phyloP scores from a whole-genome alignment of 306 rosid genomes.

The Lathyrus aphaca region DNA sequence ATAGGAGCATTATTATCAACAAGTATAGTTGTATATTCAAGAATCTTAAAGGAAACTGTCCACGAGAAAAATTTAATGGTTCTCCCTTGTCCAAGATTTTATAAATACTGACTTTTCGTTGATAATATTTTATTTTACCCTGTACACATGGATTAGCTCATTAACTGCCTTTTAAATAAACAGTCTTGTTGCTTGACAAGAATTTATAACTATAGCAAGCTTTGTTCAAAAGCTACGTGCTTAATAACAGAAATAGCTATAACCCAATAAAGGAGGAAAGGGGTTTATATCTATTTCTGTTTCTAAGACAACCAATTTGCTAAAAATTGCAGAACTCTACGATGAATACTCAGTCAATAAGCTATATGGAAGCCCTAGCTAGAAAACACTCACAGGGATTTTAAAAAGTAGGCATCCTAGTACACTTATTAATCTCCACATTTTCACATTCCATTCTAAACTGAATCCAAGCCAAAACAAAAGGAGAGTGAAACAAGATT shows the following conservation, averaged over 20 bases:
- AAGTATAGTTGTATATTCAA: conserved; percentile 2
- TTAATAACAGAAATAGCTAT: conserved; percentile 14
- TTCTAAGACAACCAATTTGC: conserved; percentile 4
- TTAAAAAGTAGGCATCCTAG: conserved; percentile 2
- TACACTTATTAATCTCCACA: conserved; percentile 11
- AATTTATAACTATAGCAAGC: conserved; percentile 13
- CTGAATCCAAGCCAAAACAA: conserved; percentile 22
- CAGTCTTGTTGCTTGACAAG: neutral
- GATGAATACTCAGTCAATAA: conserved; percentile 12
- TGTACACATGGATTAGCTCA: conserved; percentile 17
- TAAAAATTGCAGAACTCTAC: conserved; percentile 4
- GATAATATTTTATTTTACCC: conserved; percentile 22
- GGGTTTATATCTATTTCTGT: neutral
- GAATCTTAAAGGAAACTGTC: neutral
- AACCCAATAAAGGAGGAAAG: neutral
- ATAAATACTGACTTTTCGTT: neutral
- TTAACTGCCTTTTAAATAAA: conserved; percentile 28
- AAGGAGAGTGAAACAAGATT: conserved; percentile 35
- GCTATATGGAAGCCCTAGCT: conserved; percentile 10
- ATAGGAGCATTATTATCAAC: conserved; percentile 27
- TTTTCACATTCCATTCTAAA: conserved; percentile 10
- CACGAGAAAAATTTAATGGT: neutral
- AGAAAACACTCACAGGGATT: conserved; percentile 1
- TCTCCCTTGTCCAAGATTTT: conserved; percentile 14
- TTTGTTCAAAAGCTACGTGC: conserved; percentile 5